Conservation (phyloP, 2,329 filamentous ascomycete species). For the Aureobasidium musti region DNA sequence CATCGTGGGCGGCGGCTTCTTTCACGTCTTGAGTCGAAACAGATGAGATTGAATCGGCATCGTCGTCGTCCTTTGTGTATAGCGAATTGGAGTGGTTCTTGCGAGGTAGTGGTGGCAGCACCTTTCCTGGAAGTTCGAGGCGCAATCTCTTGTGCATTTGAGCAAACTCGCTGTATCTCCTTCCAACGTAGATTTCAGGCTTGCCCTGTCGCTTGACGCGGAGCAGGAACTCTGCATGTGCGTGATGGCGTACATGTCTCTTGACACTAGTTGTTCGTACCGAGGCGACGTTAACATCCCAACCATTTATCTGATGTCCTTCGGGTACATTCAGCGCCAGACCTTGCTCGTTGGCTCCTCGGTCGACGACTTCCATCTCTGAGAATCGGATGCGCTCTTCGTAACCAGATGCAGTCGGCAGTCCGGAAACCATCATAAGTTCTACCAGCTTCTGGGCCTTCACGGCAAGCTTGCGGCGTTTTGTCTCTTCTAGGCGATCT, state of each 20-base stretch:
- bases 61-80: slow-evolving; percentile 56
- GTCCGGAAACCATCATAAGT: slow-evolving; percentile 98
- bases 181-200: slow-evolving; percentile 75
- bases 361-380: slow-evolving; percentile 94
- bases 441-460: slow-evolving; percentile 97
- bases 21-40: slow-evolving; percentile 63
- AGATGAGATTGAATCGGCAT: slow-evolving; percentile 80
- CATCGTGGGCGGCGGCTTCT: slow-evolving; percentile 25
- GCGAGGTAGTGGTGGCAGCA: slow-evolving; percentile 80
- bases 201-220: slow-evolving; percentile 78
- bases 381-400: slow-evolving; percentile 96
- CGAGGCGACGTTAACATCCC: slow-evolving; percentile 94
- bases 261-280: slow-evolving; percentile 80
- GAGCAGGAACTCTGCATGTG: slow-evolving; percentile 93
- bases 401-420: slow-evolving; percentile 93
- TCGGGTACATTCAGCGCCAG: slow-evolving; percentile 84
- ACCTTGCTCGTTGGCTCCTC: slow-evolving; percentile 87
- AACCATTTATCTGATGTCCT: slow-evolving; percentile 89
- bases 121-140: slow-evolving; percentile 84
- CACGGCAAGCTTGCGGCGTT: slow-evolving; percentile 83
- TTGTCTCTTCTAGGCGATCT: slow-evolving; percentile 93
- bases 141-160: slow-evolving; percentile 76
- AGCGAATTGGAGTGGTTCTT: slow-evolving; percentile 85
- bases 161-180: slow-evolving; percentile 85
- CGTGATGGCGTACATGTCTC: slow-evolving; percentile 84